Evolutionary conservation across 352 stramenopile genomes (phyloP).

Genomic region (Globisporangium nagaii): DNA sequence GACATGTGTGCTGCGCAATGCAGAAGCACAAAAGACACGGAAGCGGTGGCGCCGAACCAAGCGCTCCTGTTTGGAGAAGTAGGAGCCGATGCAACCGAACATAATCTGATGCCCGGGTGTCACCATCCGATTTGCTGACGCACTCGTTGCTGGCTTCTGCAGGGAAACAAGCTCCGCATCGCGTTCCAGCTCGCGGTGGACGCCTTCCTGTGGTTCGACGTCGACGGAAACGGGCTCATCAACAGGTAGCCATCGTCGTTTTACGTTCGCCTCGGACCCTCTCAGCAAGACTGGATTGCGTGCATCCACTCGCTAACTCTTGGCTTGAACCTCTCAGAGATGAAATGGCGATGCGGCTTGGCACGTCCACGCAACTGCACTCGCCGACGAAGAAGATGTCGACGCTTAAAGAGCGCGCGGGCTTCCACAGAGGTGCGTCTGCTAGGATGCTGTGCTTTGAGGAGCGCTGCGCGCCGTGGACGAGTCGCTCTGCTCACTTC

Average conservation of each 20-base stretch:
- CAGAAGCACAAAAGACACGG: constrained; percentile 3
- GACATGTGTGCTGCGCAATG: no score
- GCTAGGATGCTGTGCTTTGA: no score
- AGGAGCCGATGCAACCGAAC: no score
- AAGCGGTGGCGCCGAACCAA: constrained; percentile 9
- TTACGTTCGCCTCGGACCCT: no score
- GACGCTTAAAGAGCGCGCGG: constrained; percentile 10
- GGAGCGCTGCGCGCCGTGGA: no score
- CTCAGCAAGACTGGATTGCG: no score
- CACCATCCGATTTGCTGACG: not conserved
- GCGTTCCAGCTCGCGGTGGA: constrained; percentile 81
- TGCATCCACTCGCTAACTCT: not conserved
- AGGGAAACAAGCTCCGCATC: constrained; percentile 78
- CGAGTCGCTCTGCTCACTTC: no score
- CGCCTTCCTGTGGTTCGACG: constrained; percentile 84
- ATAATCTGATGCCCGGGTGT: no score
- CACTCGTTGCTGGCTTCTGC: not conserved
- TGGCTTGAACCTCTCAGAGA: not conserved
- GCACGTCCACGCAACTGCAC: constrained; percentile 59
- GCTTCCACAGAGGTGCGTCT: constrained; percentile 7
- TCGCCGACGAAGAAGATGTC: constrained; percentile 81
- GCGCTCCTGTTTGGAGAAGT: constrained; percentile 72
- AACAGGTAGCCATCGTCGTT: no score
- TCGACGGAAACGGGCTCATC: constrained; percentile 70
- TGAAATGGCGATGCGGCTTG: constrained; percentile 57